A percentile compares a stretch with the other conserved stretches of the same genome.
Evolutionary conservation across 257 asterid species (phyloP).

Genomic region (Scutellaria barbata): DNA sequence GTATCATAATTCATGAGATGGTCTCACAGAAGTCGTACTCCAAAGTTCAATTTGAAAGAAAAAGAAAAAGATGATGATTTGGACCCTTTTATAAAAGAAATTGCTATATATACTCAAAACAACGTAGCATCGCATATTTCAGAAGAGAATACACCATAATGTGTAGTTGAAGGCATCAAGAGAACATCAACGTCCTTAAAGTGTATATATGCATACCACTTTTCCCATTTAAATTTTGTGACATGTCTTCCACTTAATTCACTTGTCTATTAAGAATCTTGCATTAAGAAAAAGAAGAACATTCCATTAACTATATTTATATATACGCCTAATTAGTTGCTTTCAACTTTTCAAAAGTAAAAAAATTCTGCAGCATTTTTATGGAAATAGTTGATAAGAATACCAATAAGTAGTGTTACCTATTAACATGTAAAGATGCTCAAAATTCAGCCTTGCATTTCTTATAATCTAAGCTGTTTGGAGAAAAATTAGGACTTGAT

Average conservation of each 20-base stretch:
- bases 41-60: no score
- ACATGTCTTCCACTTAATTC: conserved; percentile 35
- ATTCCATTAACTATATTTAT: not conserved
- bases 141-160: not conserved
- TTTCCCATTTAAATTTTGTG: conserved; percentile 29
- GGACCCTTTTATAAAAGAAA: not conserved
- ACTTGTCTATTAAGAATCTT: not conserved
- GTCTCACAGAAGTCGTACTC: no score
- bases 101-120: not conserved
- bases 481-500: conserved; percentile 15
- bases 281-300: not conserved
- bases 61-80: no score
- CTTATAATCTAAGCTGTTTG: not conserved
- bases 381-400: conserved; percentile 29
- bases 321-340: conserved; percentile 23
- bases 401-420: conserved; percentile 4
- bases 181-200: conserved; percentile 30
- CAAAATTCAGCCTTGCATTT: not conserved
- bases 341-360: conserved; percentile 26
- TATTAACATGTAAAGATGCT: conserved; percentile 7
- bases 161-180: not conserved
- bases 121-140: conserved; percentile 18
- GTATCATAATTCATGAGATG: no score
- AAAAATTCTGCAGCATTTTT: not conserved
- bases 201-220: not conserved